phyloP scores from a whole-genome alignment of 2,329 filamentous ascomycete genomes.

The Macroventuria anomochaeta region DNA sequence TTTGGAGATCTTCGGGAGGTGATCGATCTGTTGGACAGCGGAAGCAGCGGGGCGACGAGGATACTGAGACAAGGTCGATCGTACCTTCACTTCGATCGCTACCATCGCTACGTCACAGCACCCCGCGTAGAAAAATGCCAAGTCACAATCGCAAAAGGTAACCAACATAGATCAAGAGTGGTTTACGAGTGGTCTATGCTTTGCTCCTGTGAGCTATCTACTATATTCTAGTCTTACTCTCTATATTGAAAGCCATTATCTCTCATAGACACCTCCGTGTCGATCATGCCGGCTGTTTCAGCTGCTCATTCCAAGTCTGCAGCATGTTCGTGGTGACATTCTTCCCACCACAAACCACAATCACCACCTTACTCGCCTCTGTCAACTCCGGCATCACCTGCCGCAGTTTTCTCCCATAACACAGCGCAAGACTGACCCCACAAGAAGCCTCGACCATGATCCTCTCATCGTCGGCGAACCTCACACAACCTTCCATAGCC shows the following conservation, averaged over 20 bases:
- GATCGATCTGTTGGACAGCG: no score
- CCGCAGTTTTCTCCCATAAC: slow-evolving; percentile 67
- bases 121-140: no score
- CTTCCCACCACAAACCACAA: slow-evolving; percentile 78
- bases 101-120: no score
- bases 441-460: slow-evolving; percentile 82
- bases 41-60: no score
- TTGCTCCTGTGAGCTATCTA: no score
- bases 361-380: slow-evolving; percentile 73
- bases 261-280: not conserved
- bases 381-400: slow-evolving; percentile 54
- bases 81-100: no score
- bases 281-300: slow-evolving; percentile 1
- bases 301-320: slow-evolving; percentile 4
- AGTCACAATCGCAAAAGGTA: no score
- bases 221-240: not conserved
- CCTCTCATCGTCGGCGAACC: slow-evolving; percentile 79
- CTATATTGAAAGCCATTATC: not conserved
- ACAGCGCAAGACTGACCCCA: slow-evolving; percentile 74
- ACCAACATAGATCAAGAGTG: no score
- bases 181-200: no score
- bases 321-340: slow-evolving; percentile 53
- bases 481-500: slow-evolving; percentile 75
- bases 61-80: no score
- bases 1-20: no score